Conservation (phyloP, 2,329 filamentous ascomycete species). For the Penicillium digitatum region DNA sequence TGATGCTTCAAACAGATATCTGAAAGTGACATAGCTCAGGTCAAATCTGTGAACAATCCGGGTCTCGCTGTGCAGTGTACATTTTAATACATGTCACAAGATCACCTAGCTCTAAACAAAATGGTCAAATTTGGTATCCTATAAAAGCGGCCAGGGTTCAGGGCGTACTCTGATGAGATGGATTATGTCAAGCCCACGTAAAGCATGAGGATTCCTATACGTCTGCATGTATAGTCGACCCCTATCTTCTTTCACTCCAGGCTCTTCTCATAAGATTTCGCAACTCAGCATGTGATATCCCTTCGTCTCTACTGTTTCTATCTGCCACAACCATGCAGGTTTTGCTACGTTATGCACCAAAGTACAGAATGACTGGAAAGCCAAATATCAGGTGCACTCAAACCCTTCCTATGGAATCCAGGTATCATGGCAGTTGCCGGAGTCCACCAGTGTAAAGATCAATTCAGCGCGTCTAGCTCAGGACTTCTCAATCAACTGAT, state of each 20-base stretch:
- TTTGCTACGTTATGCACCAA: background rate
- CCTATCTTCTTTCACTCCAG: background rate
- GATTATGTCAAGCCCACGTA: background rate
- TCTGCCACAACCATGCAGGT: background rate
- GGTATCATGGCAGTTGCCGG: background rate
- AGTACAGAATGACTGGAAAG: background rate
- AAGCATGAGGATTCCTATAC: background rate
- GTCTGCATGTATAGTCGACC: background rate
- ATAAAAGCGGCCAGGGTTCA: too few relatives aligned
- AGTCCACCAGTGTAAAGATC: background rate
- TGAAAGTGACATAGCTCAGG: too few relatives aligned
- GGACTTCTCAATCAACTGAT: constrained; percentile 63
- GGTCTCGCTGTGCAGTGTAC: too few relatives aligned
- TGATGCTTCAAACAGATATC: too few relatives aligned
- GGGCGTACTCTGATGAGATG: too few relatives aligned
- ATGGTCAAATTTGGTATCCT: too few relatives aligned
- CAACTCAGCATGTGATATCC: background rate
- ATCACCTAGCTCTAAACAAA: background rate
- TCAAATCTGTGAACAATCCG: too few relatives aligned
- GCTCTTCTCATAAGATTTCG: background rate
- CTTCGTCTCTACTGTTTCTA: too few relatives aligned
- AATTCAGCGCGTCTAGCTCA: constrained; percentile 19
- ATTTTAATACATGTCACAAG: background rate
- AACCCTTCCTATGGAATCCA: background rate
- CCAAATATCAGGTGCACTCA: background rate